Conservation (phyloP, 352 stramenopile genomes). For the Globisporangium megalacanthum region DNA sequence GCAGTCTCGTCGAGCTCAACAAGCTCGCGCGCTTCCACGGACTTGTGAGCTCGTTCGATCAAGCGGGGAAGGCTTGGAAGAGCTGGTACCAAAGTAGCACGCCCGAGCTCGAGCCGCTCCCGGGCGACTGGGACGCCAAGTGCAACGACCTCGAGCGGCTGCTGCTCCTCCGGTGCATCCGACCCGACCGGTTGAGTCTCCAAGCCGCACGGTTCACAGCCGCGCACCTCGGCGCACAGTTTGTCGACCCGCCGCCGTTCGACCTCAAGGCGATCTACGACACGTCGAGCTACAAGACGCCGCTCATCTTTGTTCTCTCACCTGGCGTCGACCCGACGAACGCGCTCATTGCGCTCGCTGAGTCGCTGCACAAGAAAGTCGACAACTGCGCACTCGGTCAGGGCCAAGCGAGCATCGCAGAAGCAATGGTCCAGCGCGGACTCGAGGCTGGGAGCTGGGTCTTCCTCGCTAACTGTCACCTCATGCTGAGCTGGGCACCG, state of each 20-base stretch:
- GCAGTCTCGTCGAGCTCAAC: constrained; percentile 91
- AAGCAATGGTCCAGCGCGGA: constrained; percentile 85
- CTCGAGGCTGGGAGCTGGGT: constrained; percentile 90
- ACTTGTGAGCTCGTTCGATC: constrained; percentile 89
- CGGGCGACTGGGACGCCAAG: constrained; percentile 91
- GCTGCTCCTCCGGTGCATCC: constrained; percentile 91
- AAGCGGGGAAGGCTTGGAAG: constrained; percentile 76
- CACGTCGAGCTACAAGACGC: constrained; percentile 83
- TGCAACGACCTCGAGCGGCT: constrained; percentile 93
- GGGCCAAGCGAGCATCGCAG: constrained; percentile 89
- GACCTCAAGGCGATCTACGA: constrained; percentile 90
- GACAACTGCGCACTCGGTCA: constrained; percentile 93
- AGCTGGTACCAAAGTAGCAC: constrained; percentile 78
- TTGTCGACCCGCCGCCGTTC: constrained; percentile 92
- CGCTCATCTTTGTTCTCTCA: constrained; percentile 94
- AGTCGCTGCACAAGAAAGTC: constrained; percentile 77
- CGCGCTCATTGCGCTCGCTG: constrained; percentile 84
- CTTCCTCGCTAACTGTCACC: constrained; percentile 95
- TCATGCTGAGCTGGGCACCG: constrained; percentile 95
- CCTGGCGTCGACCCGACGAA: constrained; percentile 94
- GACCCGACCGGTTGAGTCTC: constrained; percentile 90
- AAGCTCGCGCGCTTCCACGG: constrained; percentile 87
- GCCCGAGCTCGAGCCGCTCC: constrained; percentile 89
- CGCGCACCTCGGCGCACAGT: constrained; percentile 88
- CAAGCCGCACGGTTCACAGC: constrained; percentile 89